Base-by-base conservation (phyloP, 306 rosid species). In the Sphenostylis stenocarpa region DNA sequence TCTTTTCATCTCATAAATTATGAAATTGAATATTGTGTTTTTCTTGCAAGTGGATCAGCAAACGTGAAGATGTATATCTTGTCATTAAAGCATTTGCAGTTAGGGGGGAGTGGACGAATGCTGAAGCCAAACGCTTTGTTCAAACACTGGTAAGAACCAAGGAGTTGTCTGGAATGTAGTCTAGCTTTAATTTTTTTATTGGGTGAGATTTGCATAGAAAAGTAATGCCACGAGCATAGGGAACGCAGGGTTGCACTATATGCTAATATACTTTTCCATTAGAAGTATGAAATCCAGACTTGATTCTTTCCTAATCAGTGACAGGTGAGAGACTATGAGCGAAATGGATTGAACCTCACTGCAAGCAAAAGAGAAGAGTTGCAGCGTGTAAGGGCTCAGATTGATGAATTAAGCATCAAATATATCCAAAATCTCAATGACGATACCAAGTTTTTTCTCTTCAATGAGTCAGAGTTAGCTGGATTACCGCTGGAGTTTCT, bases 271-370 rank as follows among this genome's bases (percentile, higher is more conserved):
- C 31, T 74, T 57, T 66, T 74, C 47, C 64, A 53, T 66, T 24
- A 49, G 44, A 63, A 47, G 47, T 41, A 67, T 60, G 60, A 81
- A 74, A 86, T 78, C 75, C 76, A 67, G 86, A 81, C 85, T 85
- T 95, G 91, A 95, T 95, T 88, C 81, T 88, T 83, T 84, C 86
- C 83, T 62, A 77, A 89, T 86, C 96, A 92, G 97, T 95, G 97
- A 95, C 99, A 95, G 99, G 88, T 95, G 81, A 87, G 92, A 86
- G 97, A 95, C 85, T 91, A 89, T 80, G 97, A 95, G 85, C 92
- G 84, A 60, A 90, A 91, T 89, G 99, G 99, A 39, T 82, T 95
- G 87, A 91, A 91, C 86, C 96, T 95, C 77, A 90, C 97, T 53
- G 84, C 83, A 62, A 87, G 94, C 74, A 95, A 95, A 86, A 89